phyloP scores from a whole-genome alignment of 2,329 filamentous ascomycete species.

The Hirsutella rhossiliensis region DNA sequence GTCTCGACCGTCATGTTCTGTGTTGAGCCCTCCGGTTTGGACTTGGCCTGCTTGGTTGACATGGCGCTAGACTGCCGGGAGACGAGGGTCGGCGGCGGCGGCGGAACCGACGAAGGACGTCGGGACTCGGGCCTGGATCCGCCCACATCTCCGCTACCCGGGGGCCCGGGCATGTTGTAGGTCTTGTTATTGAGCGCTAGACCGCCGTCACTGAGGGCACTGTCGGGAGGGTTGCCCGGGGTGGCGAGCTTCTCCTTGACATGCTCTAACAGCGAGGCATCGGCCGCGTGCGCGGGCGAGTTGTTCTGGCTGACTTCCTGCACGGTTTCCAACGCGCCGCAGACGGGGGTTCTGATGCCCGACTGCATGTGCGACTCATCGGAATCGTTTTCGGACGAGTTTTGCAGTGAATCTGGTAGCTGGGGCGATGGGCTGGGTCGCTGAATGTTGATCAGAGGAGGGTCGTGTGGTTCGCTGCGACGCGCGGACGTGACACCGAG shows the following conservation, averaged over 20 bases:
- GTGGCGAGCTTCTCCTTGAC: constrained; percentile 35
- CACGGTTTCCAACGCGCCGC: constrained; percentile 72
- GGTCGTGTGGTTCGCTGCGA: constrained; percentile 35
- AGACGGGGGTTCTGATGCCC: constrained; percentile 47
- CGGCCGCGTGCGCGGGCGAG: constrained; percentile 43
- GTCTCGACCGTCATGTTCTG: constrained; percentile 97
- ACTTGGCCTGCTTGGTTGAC: constrained; percentile 55
- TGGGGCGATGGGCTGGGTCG: constrained; percentile 35
- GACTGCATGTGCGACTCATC: constrained; percentile 36
- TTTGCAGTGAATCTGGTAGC: constrained; percentile 22
- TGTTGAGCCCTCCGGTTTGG: constrained; percentile 64
- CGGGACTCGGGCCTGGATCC: constrained; percentile 31
- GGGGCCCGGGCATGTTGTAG: constrained; percentile 33
- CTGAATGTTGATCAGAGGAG: constrained; percentile 40
- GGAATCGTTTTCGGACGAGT: constrained; percentile 36
- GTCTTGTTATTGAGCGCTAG: constrained; percentile 34
- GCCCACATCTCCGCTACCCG: constrained; percentile 56
- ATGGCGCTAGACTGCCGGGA: constrained; percentile 53
- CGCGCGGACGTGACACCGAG: constrained; percentile 31
- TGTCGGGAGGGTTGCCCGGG: constrained; percentile 28
- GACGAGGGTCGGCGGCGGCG: constrained; percentile 38
- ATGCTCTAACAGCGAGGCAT: constrained; percentile 35
- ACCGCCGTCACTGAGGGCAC: constrained; percentile 22
- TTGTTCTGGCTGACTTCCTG: constrained; percentile 75
- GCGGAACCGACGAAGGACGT: constrained; percentile 35